Percentiles rank a stretch among this genome's conserved stretches.
Evolutionary conservation across 2,329 filamentous ascomycete species (phyloP).

Genomic region (Bipolaris bicolor): DNA sequence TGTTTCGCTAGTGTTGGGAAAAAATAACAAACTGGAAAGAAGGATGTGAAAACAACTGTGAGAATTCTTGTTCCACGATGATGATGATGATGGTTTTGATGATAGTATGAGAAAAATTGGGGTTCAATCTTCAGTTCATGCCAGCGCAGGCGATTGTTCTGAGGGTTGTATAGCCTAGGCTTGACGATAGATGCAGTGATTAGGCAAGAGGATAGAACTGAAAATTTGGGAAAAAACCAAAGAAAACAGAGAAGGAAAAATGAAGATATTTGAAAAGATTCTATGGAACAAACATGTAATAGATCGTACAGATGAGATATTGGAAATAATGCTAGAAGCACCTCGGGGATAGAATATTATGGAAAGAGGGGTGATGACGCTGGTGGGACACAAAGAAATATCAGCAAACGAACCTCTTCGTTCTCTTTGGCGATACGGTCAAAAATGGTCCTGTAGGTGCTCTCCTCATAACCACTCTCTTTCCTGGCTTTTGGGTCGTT

Average conservation of each 20-base stretch:
- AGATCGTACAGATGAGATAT: background rate
- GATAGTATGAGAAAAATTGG: no score
- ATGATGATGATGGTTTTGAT: no score
- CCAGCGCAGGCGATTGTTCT: background rate
- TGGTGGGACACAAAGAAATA: constrained; percentile 11
- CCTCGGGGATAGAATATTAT: background rate
- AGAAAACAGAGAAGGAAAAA: constrained; percentile 7
- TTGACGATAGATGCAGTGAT: background rate
- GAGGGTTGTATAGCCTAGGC: background rate
- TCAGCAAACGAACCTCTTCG: constrained; percentile 67
- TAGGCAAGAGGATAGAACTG: background rate
- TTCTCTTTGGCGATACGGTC: constrained; percentile 74
- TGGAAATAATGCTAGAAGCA: background rate
- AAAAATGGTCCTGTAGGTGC: constrained; percentile 78
- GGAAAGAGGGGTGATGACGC: background rate
- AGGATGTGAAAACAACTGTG: background rate
- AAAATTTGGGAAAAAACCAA: background rate
- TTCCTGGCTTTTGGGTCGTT: constrained; percentile 63
- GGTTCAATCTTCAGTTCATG: background rate
- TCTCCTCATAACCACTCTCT: constrained; percentile 69
- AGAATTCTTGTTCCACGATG: no score
- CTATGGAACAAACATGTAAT: constrained; percentile 11
- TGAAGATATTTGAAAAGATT: background rate
- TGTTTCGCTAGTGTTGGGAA: background rate
- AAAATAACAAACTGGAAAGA: background rate